A percentile compares a stretch with the other conserved stretches of the same genome.
phyloP scores from a whole-genome alignment of 1,284 basidiomycete species.

The Microbotryum intermedium region DNA sequence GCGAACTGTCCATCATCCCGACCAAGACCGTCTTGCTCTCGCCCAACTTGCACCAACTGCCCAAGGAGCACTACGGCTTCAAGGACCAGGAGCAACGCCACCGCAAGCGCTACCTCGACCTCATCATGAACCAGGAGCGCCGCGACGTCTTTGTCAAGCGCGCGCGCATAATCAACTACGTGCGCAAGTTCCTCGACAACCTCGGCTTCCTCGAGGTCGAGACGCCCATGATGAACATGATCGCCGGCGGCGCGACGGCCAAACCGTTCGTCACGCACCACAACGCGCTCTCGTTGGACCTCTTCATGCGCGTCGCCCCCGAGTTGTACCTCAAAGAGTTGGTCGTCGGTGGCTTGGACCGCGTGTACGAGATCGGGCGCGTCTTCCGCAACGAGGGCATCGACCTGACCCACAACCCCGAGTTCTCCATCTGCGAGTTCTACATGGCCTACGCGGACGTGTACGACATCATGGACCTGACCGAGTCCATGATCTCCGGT shows the following conservation, averaged over 20 bases:
- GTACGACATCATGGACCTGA: constrained; percentile 98
- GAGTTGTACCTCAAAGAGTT: constrained; percentile 98
- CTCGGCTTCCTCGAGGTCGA: constrained; percentile 98
- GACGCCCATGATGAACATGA: constrained; percentile 96
- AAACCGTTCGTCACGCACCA: constrained; percentile 99
- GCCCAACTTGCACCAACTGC: constrained; percentile 88
- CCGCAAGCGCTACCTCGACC: constrained; percentile 96
- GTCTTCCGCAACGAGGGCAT: constrained; percentile 99
- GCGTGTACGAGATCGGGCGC: constrained; percentile 96
- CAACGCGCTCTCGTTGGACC: constrained; percentile 93
- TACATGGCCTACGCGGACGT: constrained; percentile 99
- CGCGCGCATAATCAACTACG: constrained; percentile 68
- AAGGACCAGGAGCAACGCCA: constrained; percentile 96
- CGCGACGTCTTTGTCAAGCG: constrained; percentile 88
- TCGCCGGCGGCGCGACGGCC: constrained; percentile 93
- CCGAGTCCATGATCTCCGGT: constrained; percentile 82
- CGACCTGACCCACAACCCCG: constrained; percentile 94
- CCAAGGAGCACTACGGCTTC: constrained; percentile 78
- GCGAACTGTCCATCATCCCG: constrained; percentile 86
- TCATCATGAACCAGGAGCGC: constrained; percentile 88
- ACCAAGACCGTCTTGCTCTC: constrained; percentile 78
- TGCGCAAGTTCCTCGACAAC: constrained; percentile 81
- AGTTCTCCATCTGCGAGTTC: constrained; percentile 98
- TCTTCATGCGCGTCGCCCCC: constrained; percentile 96
- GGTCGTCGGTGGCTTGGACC: constrained; percentile 91